Evolutionary conservation across 108 stramenopile species (phyloP), one percentile per base, ranked within the genome.

Genomic region (Schizochytrium sp.): DNA sequence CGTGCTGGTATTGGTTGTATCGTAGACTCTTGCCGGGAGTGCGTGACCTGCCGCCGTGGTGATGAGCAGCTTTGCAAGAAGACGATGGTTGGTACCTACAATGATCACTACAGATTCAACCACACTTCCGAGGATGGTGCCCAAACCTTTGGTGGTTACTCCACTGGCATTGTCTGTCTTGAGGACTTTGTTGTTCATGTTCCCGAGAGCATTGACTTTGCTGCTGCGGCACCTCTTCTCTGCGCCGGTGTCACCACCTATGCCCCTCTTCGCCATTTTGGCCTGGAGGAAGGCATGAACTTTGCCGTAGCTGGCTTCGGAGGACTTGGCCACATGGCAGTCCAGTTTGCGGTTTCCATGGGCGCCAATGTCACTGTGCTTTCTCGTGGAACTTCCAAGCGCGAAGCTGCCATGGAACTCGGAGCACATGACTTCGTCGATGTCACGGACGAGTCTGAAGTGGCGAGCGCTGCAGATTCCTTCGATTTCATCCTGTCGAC

Each of bases 201-300:
- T 89, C 94, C 94, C 4, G 89, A 94, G 49, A 58, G 57, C 38
- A 60, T 93, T 60, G 59, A 57, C 3, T 40, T 92, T 47, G 57
- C 89, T 45, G 64, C 57, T 38, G 94, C 92, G 3, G 94, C 90
- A 40, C 89, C 90, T 28, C 56, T 95, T 17, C 57, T 95, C 72
- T 96, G 95, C 90, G 94, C 94, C 56, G 95, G 95, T 58, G 91
- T 95, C 61, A 96, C 95, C 56, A 91, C 64, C 53, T 96, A 92
- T 76, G 76, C 61, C 10, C 94, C 94, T 4, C 83, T 95, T 87
- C 87, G 91, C 56, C 91, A 90, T 76, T 90, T 89, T 38, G 91
- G 92, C 87, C 42, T 57, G 7, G 69, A 69, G 55, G 64, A 88
- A 17, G 92, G 91, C 13, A 89, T 91, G 87, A 72, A 64, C 13